phyloP scores from a whole-genome alignment of 495 filamentous ascomycete species.

The Xylaria nigripes region DNA sequence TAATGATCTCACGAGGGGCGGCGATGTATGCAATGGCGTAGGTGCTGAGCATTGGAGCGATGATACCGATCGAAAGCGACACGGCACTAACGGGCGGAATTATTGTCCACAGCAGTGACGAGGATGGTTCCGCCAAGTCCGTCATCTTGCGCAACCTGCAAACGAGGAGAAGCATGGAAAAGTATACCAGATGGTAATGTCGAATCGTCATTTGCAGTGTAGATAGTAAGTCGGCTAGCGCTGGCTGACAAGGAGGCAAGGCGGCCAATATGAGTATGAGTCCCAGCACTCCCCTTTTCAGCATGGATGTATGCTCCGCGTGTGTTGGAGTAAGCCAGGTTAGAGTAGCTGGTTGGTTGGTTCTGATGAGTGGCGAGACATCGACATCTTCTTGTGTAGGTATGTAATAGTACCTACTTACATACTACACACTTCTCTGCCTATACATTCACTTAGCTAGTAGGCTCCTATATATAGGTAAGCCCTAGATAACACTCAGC shows the following conservation, averaged over 20 bases:
- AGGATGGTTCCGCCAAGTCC: slow-evolving; percentile 34
- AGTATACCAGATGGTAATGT: slow-evolving; percentile 4
- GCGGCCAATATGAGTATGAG: slow-evolving; percentile 11
- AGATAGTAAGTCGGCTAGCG: background rate
- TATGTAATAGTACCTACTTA: no score
- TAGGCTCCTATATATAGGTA: no score
- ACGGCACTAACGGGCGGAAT: slow-evolving; percentile 42
- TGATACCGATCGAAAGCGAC: slow-evolving; percentile 35
- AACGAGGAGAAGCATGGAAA: slow-evolving; percentile 15
- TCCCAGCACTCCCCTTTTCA: slow-evolving; percentile 6
- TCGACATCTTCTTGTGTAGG: background rate
- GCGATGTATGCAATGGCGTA: slow-evolving; percentile 40
- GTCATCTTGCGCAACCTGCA: slow-evolving; percentile 25
- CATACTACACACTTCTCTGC: background rate
- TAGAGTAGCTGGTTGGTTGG: slow-evolving; percentile 10
- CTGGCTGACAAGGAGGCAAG: background rate
- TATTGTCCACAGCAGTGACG: slow-evolving; percentile 36
- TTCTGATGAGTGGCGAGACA: slow-evolving; percentile 3
- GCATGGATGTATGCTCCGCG: slow-evolving; percentile 2
- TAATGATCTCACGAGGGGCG: slow-evolving; percentile 41
- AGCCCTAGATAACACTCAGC: no score
- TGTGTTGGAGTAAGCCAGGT: slow-evolving; percentile 6
- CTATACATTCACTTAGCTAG: background rate
- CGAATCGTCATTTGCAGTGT: slow-evolving; percentile 14
- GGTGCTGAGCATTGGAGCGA: slow-evolving; percentile 33